Evolutionary conservation across 257 asterid genomes (phyloP), one percentile per base, ranked within the genome.

Genomic region (Pogostemon cablin): DNA sequence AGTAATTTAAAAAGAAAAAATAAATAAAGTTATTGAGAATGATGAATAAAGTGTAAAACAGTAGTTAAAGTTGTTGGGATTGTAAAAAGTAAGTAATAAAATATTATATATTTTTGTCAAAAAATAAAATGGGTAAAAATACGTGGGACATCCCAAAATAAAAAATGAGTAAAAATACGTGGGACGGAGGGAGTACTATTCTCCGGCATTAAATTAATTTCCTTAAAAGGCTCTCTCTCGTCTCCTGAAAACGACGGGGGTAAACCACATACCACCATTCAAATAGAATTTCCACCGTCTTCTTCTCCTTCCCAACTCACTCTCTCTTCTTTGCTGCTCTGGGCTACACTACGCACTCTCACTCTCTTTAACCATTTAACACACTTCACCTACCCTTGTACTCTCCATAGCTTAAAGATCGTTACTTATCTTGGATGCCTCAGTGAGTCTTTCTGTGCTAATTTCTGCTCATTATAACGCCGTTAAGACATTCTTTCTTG

Each of bases 231-330:
- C 32, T 25, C 1, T 2, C 32, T 25, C 32, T 25, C 1, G 47
- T 20, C 9, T 53, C 9, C 8, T 35, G n/a, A 9, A 48, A 73
- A 37, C 50, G 69, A 71, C 71, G 46, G 54, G 38, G 12, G 68
- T 20, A 64, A 47, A 46, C 32, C 32, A 25, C 48, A 64, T 12
- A 49, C 53, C 60, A 62, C 64, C 38, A 52, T 39, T 65, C 11
- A 63, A 67, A 43, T 60, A 34, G 53, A 77, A 42, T 58, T 40
- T 69, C 79, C 82, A 74, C 79, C 58, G 11, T 50, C 32, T 5
- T n/a, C 59, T 53, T 7, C 59, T 68, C 53, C 78, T 46, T 25
- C 72, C 69, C 65, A 38, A 7, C 20, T 9, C 62, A 11, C 49
- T 12, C 50, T 46, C 37, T n/a, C 5, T 15, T 20, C 9, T 39